Percentiles rank a stretch among this genome's conserved stretches.
phyloP scores from a whole-genome alignment of 352 stramenopile genomes.

The Thalassiosira allenii region DNA sequence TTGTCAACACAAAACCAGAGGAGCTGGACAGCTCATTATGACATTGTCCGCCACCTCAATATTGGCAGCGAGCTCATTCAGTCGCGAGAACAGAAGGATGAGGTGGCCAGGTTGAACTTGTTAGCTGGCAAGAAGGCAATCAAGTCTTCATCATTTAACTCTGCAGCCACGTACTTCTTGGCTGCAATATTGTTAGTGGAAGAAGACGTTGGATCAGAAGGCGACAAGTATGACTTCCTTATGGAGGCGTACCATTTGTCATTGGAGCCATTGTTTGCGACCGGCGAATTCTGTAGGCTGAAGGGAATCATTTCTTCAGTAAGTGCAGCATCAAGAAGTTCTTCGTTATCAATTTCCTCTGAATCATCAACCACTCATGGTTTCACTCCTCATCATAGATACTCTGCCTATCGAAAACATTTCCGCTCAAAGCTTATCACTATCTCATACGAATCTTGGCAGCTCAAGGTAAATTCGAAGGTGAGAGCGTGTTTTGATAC shows the following conservation, averaged over 20 bases:
- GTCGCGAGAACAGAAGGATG: slow-evolving; percentile 3
- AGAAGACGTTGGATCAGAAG: too few relatives aligned
- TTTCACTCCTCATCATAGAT: too few relatives aligned
- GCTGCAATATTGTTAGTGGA: neutral
- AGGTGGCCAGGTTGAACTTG: slow-evolving; percentile 10
- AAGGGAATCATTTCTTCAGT: neutral
- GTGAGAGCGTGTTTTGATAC: too few relatives aligned
- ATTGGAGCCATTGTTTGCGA: neutral
- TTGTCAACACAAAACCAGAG: neutral
- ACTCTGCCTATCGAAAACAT: too few relatives aligned
- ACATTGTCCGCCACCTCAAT: slow-evolving; percentile 24
- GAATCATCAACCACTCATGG: too few relatives aligned
- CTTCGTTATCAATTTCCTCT: too few relatives aligned
- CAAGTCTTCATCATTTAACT: slow-evolving; percentile 17
- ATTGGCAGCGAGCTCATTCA: neutral
- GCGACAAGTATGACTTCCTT: slow-evolving; percentile 4
- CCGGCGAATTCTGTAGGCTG: neutral
- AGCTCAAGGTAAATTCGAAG: neutral
- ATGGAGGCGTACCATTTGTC: neutral
- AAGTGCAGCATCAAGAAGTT: too few relatives aligned
- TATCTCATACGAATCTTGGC: slow-evolving; percentile 8
- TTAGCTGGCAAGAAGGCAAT: slow-evolving; percentile 17
- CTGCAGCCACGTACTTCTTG: slow-evolving; percentile 16
- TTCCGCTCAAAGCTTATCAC: slow-evolving; percentile 1
- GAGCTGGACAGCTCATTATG: slow-evolving; percentile 19